Evolutionary conservation across 768 basidiomycete species (phyloP).

Genomic region (Rhizopogon vulgaris): DNA sequence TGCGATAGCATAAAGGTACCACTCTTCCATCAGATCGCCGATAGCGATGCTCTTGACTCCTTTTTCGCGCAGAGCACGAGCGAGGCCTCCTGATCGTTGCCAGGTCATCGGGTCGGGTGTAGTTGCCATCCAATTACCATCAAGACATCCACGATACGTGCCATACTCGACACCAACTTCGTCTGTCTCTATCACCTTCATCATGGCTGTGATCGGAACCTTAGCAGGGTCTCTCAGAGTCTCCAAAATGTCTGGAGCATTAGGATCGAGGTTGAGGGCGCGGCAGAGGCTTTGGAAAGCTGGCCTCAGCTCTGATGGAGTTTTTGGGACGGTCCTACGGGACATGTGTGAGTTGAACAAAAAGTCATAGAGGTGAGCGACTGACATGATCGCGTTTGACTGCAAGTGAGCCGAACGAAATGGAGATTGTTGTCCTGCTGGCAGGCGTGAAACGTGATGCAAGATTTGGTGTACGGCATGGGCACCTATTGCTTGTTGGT

Average conservation of each 20-base stretch:
- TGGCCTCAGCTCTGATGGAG: constrained; percentile 47
- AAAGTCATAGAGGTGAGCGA: not conserved
- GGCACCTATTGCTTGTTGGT: constrained; percentile 37
- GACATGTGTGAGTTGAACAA: not conserved
- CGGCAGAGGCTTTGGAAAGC: constrained; percentile 62
- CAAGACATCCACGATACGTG: constrained; percentile 65
- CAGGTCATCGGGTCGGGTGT: constrained; percentile 58
- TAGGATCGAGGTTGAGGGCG: constrained; percentile 50
- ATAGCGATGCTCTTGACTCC: constrained; percentile 57
- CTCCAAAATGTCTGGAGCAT: constrained; percentile 40
- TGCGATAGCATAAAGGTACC: constrained; percentile 72
- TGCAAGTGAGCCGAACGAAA: constrained; percentile 63
- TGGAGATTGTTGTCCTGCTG: constrained; percentile 49
- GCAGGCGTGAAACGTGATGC: constrained; percentile 61
- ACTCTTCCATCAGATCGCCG: constrained; percentile 71
- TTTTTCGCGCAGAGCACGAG: constrained; percentile 43
- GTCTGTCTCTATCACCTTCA: constrained; percentile 53
- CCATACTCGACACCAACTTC: constrained; percentile 44
- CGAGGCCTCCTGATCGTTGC: constrained; percentile 59
- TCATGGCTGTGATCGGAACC: constrained; percentile 45
- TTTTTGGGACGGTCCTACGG: constrained; percentile 49
- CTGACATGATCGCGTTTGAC: constrained; percentile 70
- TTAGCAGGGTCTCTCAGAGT: constrained; percentile 43
- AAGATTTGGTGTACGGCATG: constrained; percentile 74
- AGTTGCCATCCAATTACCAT: constrained; percentile 50